Evolutionary conservation across 164 flowering plant species (phyloP).

Genomic region (Aristolochia fimbriata): DNA sequence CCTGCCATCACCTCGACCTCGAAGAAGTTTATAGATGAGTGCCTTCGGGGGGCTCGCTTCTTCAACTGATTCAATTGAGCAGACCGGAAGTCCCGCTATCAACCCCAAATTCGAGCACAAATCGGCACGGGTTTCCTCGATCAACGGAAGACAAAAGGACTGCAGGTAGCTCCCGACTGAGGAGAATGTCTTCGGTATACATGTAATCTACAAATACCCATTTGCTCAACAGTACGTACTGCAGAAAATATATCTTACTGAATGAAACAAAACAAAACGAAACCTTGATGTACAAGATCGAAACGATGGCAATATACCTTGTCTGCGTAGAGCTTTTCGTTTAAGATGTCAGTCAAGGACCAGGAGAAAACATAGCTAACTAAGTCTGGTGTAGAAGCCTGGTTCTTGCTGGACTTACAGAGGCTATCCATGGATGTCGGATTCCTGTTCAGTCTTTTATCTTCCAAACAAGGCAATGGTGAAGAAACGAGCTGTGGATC

Average conservation of each 20-base stretch:
- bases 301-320: too few species aligned
- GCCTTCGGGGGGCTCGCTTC: constrained; percentile 6
- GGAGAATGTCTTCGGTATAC: constrained; percentile 40
- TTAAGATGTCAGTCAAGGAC: constrained; percentile 12
- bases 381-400: too few species aligned
- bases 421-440: too few species aligned
- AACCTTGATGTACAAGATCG: too few species aligned
- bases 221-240: too few species aligned
- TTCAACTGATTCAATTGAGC: constrained; percentile 22
- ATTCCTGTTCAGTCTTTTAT: too few species aligned
- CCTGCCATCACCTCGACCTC: neutral
- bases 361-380: constrained; percentile 18
- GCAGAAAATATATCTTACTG: too few species aligned
- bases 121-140: constrained; percentile 52
- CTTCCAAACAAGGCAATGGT: too few species aligned
- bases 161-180: constrained; percentile 36
- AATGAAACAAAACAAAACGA: too few species aligned
- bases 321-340: constrained; percentile 9
- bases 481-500: too few species aligned
- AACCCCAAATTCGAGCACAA: constrained; percentile 37
- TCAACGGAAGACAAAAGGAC: constrained; percentile 37
- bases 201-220: constrained; percentile 31
- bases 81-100: constrained; percentile 34
- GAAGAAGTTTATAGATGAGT: neutral
- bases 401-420: too few species aligned